Base-by-base conservation (phyloP, 495 filamentous ascomycete species). In the Penicillium salamii region DNA sequence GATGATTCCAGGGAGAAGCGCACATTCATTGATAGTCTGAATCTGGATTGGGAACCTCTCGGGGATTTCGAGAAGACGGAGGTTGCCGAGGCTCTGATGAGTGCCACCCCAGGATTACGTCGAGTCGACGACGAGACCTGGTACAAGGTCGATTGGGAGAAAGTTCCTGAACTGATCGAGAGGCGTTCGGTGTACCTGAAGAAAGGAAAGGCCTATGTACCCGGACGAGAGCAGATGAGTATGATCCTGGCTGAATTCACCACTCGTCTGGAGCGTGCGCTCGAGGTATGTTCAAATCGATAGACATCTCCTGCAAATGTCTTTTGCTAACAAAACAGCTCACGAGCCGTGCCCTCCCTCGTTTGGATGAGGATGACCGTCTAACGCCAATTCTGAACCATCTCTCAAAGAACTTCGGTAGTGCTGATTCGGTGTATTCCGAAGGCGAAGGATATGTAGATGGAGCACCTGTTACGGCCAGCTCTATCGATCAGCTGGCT, bases 141-240 rank as follows among this genome's bases (percentile, higher is more conserved):
- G 84, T 96, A 88, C 71, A 97, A 96, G 66, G 88, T 97, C 4
- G 90, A 95, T 61, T 99, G 92, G 89, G 87, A 89, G 66, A 80
- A 81, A 7, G 95, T 97, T 12, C 88, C 91, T 0, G 95, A 97
- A 56, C 70, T 99, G 33, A 84, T 99, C 3, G 91, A 96, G 69
- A 57, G 72, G 36, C 79, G 95, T 26, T 75, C 78, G 24, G 89
- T 95, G 3, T 84, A 91, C 39, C 39, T 99, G 46, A 86, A 76
- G 53, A 81, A 65, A 20, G 95, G 95, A 0, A 90, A 89, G 61
- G 95, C 95, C 1, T 99, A 91, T 65, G 93, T 99, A 14, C 93
- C 93, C 13, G 82, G 83, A 17, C 79, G 84, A 45, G 89, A 95
- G 59, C 90, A 97, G 67, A 63, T 86, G 53, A 90, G 83, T 58